Evolutionary conservation across 768 basidiomycete genomes (phyloP), one percentile per base, ranked within the genome.

Genomic region (Lactarius tabidus): DNA sequence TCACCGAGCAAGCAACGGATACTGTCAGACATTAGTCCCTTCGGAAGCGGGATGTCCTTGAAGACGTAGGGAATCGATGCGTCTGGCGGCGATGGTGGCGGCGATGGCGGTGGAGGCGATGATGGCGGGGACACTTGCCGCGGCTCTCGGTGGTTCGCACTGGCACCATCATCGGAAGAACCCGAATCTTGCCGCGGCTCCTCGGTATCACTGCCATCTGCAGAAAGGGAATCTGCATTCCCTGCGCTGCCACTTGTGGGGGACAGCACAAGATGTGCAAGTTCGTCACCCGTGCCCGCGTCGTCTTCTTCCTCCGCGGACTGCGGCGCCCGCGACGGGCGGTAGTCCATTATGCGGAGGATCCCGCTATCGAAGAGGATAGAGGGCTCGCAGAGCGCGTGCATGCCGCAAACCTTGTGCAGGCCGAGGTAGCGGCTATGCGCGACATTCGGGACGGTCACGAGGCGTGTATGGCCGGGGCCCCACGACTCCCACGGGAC

Each of bases 1-100:
- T 63, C 62, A 1, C 62, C 45, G 20, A 63, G 33, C 26, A 57
- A 20, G 62, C 36, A 58, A n/a, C 23, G 54, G 56, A 52, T 7
- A n/a, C 23, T 17, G 14, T 28, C 56, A 6, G 43, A 20, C 18
- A 6, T 8, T 18, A 63, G 33, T 38, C 20, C 35, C 12, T 57
- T 26, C 9, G 62, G 55, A 3, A 63, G 43, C 1, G 43, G 26
- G 39, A 63, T 57, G 6, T 51, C 56, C 56, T 57, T 63, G 35
- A 31, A 18, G 17, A 28, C 26, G 9, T 63, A 36, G 17, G 62
- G 43, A 18, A 51, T 57, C 54, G 18, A 8, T 18, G 31, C n/a
- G 31, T n/a, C 54, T 10, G 28, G n/a, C 3, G 33, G 33, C 31
- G 9, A 6, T 9, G 33, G 1, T 7, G 31, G 54, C n/a, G 31